These are phyloP conservation scores for Fusarium brevicatenulatum DNA, from an alignment of 2,329 filamentous ascomycete genomes.

Conservation along the genomic window DNA sequence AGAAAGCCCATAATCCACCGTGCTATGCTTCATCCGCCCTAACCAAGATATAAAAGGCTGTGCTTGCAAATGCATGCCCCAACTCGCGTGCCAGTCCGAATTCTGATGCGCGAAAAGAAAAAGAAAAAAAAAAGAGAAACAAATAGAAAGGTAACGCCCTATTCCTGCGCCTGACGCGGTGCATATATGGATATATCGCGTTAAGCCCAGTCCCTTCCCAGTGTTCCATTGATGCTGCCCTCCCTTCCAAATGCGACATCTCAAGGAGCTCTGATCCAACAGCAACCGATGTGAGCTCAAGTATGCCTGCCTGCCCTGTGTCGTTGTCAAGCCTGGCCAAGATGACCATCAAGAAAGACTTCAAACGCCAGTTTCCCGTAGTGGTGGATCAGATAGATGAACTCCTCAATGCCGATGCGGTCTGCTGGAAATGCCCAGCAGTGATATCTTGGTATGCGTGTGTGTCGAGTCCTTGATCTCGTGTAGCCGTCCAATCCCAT, in stretches of 20 bases:
- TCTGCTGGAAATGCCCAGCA: conserved; percentile 22
- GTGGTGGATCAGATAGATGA: conserved; percentile 25
- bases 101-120: background rate
- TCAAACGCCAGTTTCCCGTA: conserved; percentile 31
- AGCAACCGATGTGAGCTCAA: background rate
- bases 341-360: background rate
- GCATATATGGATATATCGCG: conserved; percentile 10
- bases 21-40: background rate
- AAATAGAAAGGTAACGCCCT: conserved; percentile 17
- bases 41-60: background rate
- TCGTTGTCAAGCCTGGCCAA: background rate
- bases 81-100: background rate
- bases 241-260: conserved; percentile 6
- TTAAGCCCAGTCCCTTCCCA: conserved; percentile 4
- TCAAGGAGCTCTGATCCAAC: background rate
- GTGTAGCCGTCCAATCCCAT: conserved; percentile 39
- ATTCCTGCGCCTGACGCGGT: background rate
- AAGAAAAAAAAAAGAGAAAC: background rate
- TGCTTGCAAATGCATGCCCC: background rate
- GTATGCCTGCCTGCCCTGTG: background rate
- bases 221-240: conserved; percentile 18
- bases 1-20: background rate
- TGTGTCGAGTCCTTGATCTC: conserved; percentile 37
- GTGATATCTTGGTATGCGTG: conserved; percentile 37
- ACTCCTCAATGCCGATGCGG: conserved; percentile 26